Conservation (phyloP, 1,284 basidiomycete species). For the Irpex lacteus region DNA sequence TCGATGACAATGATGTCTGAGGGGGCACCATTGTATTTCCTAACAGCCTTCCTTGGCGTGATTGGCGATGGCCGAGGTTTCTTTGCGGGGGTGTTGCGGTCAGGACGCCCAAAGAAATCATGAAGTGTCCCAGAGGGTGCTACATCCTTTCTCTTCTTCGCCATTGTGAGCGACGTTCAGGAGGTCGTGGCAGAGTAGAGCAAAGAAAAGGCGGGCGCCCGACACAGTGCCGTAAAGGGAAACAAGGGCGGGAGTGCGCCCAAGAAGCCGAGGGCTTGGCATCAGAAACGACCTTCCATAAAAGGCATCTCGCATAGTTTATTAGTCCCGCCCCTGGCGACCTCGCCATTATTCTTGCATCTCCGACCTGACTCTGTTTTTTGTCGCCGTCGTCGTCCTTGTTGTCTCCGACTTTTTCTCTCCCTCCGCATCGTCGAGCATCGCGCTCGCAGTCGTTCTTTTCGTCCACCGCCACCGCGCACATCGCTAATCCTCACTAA, state of each 20-base stretch:
- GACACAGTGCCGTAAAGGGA: neutral
- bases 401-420: conserved; percentile 8
- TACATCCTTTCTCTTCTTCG: conserved; percentile 42
- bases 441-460: conserved; percentile 16
- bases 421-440: conserved; percentile 7
- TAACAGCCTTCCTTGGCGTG: conserved; percentile 19
- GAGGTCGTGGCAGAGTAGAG: neutral
- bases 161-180: conserved; percentile 10
- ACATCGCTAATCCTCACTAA: conserved; percentile 2
- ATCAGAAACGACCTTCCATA: conserved; percentile 2
- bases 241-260: neutral
- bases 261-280: neutral
- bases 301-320: conserved; percentile 7
- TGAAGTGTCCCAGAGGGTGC: conserved; percentile 42
- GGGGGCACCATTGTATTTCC: conserved; percentile 19
- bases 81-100: conserved; percentile 8
- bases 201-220: neutral
- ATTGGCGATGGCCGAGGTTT: conserved; percentile 13
- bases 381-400: conserved; percentile 12
- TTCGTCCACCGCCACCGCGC: conserved; percentile 2
- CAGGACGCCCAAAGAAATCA: conserved; percentile 44
- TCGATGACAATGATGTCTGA: conserved; percentile 57
- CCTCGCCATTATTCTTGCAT: neutral
- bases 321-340: conserved; percentile 3
- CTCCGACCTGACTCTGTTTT: conserved; percentile 2